These are phyloP conservation scores for Pisolithus orientalis DNA, from an alignment of 768 basidiomycete species.

Conservation along the genomic window DNA sequence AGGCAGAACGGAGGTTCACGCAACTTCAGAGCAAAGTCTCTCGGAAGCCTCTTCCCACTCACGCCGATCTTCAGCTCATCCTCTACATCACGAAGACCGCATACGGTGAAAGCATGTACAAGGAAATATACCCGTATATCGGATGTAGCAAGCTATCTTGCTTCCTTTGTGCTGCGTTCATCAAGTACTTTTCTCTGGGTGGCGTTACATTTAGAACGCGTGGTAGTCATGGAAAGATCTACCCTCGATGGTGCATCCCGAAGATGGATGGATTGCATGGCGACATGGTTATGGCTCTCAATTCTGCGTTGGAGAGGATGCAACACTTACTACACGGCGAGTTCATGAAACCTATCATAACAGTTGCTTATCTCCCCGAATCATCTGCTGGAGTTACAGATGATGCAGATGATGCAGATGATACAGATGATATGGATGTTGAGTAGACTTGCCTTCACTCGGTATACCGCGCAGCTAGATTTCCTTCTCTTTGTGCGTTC, in stretches of 20 bases:
- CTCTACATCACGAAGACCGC: neutral
- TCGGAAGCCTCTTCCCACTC: neutral
- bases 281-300: neutral
- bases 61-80: slow-evolving; percentile 1
- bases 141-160: slow-evolving; percentile 2
- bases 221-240: neutral
- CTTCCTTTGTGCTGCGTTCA: neutral
- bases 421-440: no score
- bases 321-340: neutral
- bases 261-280: neutral
- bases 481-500: no score
- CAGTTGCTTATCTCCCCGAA: neutral
- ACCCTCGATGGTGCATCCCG: neutral
- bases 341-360: neutral
- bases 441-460: no score
- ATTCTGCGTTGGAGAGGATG: neutral
- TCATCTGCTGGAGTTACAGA: slow-evolving; percentile 1
- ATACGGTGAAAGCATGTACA: neutral
- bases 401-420: no score
- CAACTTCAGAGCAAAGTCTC: neutral
- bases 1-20: neutral
- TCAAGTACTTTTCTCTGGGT: neutral
- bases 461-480: no score
- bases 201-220: neutral
- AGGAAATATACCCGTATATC: neutral